Evolutionary conservation across 352 stramenopile genomes (phyloP).

Genomic region (Globisporangium radiosum): DNA sequence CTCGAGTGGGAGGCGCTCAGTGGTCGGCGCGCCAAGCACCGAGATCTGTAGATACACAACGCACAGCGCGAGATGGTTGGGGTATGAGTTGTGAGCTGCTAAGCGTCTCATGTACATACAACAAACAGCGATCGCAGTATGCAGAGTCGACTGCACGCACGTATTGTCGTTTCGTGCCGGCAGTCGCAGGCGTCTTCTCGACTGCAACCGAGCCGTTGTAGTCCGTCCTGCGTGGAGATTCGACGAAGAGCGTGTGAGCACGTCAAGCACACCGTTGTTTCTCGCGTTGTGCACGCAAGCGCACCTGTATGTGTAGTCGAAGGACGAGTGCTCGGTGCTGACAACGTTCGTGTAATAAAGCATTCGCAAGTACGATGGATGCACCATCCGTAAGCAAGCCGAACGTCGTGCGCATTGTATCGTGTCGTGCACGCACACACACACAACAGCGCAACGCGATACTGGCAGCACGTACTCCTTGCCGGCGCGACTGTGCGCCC

Average conservation of each 20-base stretch:
- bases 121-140: too few relatives aligned
- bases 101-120: too few relatives aligned
- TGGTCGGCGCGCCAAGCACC: constrained; percentile 11
- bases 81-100: too few relatives aligned
- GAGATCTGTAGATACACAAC: background rate
- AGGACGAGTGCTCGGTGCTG: constrained; percentile 28
- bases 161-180: background rate
- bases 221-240: constrained; percentile 15
- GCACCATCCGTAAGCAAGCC: background rate
- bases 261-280: too few relatives aligned
- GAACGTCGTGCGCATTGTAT: too few relatives aligned
- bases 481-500: constrained; percentile 21
- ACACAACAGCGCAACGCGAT: background rate
- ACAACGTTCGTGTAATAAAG: background rate
- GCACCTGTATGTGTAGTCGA: constrained; percentile 60
- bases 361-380: background rate
- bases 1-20: constrained; percentile 38
- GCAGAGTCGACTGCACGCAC: constrained; percentile 1
- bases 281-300: background rate
- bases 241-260: background rate
- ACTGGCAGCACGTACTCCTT: constrained; percentile 11
- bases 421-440: too few relatives aligned
- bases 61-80: background rate
- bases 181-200: constrained; percentile 6
- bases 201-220: constrained; percentile 28